Percentiles rank a stretch among this genome's conserved stretches.
phyloP scores from a whole-genome alignment of 2,329 filamentous ascomycete species.

The Neophaeococcomyces aloes region DNA sequence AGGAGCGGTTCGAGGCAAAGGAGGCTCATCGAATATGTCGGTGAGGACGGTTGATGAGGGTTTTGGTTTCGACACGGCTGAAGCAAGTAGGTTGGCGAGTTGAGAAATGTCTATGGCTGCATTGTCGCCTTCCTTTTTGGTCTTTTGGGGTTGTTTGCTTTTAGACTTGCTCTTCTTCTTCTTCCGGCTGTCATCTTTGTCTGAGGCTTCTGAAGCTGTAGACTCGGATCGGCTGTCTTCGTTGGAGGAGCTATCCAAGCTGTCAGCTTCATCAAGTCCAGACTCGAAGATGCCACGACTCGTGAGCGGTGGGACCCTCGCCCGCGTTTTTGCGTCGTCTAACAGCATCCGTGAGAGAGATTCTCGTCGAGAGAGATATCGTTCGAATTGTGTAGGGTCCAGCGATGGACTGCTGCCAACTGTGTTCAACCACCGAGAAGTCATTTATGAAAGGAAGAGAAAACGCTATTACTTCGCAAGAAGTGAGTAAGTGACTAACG shows the following conservation, averaged over 20 bases:
- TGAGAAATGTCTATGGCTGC: background rate
- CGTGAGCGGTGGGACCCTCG: background rate
- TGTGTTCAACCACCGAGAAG: no score
- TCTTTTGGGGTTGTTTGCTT: conserved; percentile 8
- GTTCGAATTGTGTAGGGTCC: no score
- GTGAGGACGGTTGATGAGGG: background rate
- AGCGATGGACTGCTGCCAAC: no score
- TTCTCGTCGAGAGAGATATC: no score
- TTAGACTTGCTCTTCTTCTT: conserved; percentile 13
- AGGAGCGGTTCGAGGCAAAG: background rate
- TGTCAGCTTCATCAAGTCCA: background rate
- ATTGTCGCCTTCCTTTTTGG: conserved; percentile 5
- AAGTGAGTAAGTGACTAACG: no score
- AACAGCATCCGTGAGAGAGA: no score
- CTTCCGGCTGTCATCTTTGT: conserved; percentile 12
- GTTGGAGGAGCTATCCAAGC: conserved; percentile 4
- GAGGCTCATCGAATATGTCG: background rate
- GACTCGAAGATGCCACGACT: background rate
- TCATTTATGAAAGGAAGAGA: no score
- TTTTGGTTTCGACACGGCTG: background rate
- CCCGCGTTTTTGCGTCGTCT: no score
- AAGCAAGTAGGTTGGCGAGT: conserved; percentile 1
- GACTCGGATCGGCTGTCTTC: conserved; percentile 10
- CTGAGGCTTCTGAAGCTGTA: conserved; percentile 9
- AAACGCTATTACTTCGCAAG: no score